Conservation (phyloP, 805 yeast genomes). For the Candida bentonensis region DNA sequence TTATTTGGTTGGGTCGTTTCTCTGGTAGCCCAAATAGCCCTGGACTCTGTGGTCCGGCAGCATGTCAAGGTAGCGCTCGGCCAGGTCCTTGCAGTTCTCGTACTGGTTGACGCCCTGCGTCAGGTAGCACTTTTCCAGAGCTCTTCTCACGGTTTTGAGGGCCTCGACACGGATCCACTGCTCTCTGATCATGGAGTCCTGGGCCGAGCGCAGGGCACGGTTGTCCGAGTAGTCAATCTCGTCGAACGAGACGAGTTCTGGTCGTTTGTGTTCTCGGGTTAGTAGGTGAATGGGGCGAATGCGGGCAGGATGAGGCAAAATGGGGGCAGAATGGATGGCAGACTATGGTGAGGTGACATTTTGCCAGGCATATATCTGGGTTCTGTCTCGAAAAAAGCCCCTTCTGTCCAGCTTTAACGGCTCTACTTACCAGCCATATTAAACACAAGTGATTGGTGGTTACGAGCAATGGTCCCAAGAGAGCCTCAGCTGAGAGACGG, state of each 20-base stretch:
- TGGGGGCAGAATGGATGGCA: too few relatives aligned
- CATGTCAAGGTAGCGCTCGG: slow-evolving; percentile 56
- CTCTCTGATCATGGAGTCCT: slow-evolving; percentile 63
- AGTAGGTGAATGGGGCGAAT: too few relatives aligned
- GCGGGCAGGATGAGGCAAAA: too few relatives aligned
- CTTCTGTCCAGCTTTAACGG: too few relatives aligned
- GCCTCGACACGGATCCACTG: slow-evolving; percentile 64
- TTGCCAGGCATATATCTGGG: too few relatives aligned
- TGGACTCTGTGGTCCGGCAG: slow-evolving; percentile 52
- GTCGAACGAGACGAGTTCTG: slow-evolving; percentile 70
- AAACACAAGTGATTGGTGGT: too few relatives aligned
- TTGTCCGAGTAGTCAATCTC: slow-evolving; percentile 63
- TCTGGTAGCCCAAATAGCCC: slow-evolving; percentile 76
- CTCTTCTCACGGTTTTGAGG: slow-evolving; percentile 54
- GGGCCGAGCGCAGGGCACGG: slow-evolving; percentile 53
- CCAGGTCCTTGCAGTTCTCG: slow-evolving; percentile 69
- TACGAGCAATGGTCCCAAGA: too few relatives aligned
- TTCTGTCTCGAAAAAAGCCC: too few relatives aligned
- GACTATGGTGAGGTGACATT: too few relatives aligned
- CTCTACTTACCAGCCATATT: too few relatives aligned
- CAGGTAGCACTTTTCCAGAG: slow-evolving; percentile 57
- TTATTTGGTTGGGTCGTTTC: slow-evolving; percentile 72
- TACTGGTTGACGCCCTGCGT: slow-evolving; percentile 51
- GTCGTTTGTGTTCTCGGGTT: slow-evolving; percentile 21
- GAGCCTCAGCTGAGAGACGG: too few relatives aligned